Conservation (phyloP, 345 rosid species). For the Litchi chinensis region DNA sequence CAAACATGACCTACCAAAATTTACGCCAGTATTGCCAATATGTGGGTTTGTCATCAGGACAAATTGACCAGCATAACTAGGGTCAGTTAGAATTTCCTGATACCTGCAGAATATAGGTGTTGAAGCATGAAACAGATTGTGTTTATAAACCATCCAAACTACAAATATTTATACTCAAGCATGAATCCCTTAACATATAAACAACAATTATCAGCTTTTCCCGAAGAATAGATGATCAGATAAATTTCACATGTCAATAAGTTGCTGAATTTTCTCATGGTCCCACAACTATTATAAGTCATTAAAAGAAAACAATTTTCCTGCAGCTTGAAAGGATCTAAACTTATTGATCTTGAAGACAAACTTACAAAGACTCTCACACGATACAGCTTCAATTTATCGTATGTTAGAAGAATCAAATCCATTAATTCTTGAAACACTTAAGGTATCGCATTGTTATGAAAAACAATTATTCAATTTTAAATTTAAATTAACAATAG, state of each 20-base stretch:
- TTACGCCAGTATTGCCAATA: conserved; percentile 96
- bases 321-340: neutral
- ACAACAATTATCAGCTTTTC: neutral
- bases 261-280: neutral
- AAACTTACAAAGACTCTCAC: too few species aligned
- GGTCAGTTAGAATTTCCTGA: conserved; percentile 98
- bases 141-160: too few species aligned
- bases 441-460: neutral
- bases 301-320: neutral
- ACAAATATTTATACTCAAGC: too few species aligned
- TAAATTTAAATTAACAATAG: neutral
- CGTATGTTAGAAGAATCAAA: neutral
- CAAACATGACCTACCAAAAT: conserved; percentile 57
- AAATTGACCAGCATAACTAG: conserved; percentile 97
- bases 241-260: neutral
- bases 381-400: neutral
- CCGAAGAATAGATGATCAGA: too few species aligned
- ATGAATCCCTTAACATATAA: too few species aligned
- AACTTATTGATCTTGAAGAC: neutral
- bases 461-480: neutral
- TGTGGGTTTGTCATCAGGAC: conserved; percentile 98
- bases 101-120: conserved; percentile 52
- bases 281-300: neutral
- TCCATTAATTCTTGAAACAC: neutral
- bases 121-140: too few species aligned